Evolutionary conservation across 805 yeast genomes (phyloP), one percentile per base, ranked within the genome.

Genomic region (Wickerhamomyces chaumierensis): DNA sequence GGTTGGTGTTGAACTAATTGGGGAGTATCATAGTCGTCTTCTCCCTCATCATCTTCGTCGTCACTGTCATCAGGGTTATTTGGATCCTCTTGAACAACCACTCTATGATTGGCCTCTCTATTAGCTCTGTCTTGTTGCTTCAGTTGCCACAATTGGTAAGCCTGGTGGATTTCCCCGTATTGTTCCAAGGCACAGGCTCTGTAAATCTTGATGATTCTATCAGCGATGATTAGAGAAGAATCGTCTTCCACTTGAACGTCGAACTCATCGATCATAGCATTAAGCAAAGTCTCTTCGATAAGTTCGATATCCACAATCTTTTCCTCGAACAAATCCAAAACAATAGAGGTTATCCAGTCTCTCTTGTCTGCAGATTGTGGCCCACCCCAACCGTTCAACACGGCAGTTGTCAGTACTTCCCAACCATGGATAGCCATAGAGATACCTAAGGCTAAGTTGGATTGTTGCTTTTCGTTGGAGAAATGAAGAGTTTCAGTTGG

Each of bases 351-450:
- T 46, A 90, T 71, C 98, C 98, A 92, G 57, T 92, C 98, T 53
- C 99, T 71, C 58, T 92, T 92, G 31, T 84, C 96, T 1, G 71
- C 75, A 13, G 94, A 80, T 28, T 84, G 82, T 13, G 95, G 78
- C 1, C 98, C 99, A 42, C 98, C 99, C 97, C 98, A 92, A 23
- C 69, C 66, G 56, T 84, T 86, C 5, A 76, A 94, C 9, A 92
- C 97, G 0, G 98, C 98, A 1, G 83, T 81, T 35, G 73, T 69
- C 37, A 92, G 64, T 18, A 82, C 87, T 42, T 87, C 92, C 98
- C 98, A 92, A 42, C 72, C 69, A 57, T 88, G 76, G n/a, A 92
- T 61, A 28, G 83, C 78, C 94, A 88, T 82, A 23, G 95, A 80
- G 2, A 85, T 88, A 11, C 96, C 98, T 13, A 92, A 69, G 60